Evolutionary conservation across 257 asterid genomes (phyloP).

Genomic region (Cynanchum wilfordii): DNA sequence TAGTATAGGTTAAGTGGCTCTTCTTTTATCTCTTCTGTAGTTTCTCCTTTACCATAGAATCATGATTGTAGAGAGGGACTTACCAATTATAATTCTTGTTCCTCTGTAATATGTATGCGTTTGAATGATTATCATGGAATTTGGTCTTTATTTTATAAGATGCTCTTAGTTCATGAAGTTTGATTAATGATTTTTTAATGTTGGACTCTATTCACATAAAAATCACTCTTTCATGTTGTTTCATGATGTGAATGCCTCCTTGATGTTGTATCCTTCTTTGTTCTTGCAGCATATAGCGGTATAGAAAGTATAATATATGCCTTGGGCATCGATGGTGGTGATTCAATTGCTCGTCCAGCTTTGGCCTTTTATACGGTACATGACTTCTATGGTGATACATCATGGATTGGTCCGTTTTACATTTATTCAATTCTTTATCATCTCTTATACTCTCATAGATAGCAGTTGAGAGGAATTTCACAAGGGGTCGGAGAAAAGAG

Average conservation of each 20-base stretch:
- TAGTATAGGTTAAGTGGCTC: background rate
- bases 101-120: background rate
- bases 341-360: conserved; percentile 46
- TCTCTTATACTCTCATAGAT: conserved; percentile 35
- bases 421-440: background rate
- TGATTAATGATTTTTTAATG: background rate
- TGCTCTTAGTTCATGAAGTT: background rate
- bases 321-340: conserved; percentile 64
- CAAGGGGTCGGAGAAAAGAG: conserved; percentile 86
- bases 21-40: background rate
- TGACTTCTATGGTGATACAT: conserved; percentile 3
- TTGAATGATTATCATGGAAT: background rate
- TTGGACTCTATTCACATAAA: background rate
- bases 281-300: conserved; percentile 47
- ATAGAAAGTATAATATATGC: conserved; percentile 35
- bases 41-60: background rate
- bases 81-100: background rate
- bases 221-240: background rate
- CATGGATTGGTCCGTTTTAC: background rate
- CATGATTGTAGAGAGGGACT: background rate
- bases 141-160: background rate
- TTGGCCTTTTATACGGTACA: conserved; percentile 43
- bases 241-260: background rate
- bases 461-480: conserved; percentile 63
- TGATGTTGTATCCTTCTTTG: conserved; percentile 10